Evolutionary conservation across 805 yeast species (phyloP).

Genomic region (Lachancea kluyveri): DNA sequence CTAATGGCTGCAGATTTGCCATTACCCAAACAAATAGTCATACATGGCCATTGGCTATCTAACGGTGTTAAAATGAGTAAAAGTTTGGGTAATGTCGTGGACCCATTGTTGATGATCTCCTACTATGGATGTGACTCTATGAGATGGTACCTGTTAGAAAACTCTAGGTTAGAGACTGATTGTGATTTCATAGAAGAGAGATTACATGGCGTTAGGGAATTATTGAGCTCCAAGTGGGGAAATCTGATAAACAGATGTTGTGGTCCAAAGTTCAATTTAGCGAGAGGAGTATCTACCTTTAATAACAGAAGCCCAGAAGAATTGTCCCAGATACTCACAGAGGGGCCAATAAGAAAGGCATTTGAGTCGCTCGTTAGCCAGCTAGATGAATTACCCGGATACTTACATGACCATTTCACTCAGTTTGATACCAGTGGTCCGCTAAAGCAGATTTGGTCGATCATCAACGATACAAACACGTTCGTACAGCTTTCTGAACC

Average conservation of each 20-base stretch:
- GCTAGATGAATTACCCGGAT: conserved; percentile 32
- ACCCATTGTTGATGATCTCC: conserved; percentile 63
- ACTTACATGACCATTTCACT: conserved; percentile 39
- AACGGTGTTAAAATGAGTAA: conserved; percentile 93
- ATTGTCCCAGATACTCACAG: conserved; percentile 14
- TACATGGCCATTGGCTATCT: conserved; percentile 92
- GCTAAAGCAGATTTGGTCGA: conserved; percentile 51
- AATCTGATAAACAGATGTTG: conserved; percentile 72
- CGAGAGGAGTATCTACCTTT: conserved; percentile 34
- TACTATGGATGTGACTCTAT: conserved; percentile 67
- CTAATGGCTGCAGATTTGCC: conserved; percentile 73
- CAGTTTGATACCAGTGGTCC: conserved; percentile 51
- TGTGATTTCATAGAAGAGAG: conserved; percentile 66
- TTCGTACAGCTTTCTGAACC: conserved; percentile 69
- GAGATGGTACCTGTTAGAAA: conserved; percentile 69
- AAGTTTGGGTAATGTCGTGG: conserved; percentile 88
- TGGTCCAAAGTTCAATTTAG: conserved; percentile 58
- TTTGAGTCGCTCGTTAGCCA: conserved; percentile 25
- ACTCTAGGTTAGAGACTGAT: conserved; percentile 70
- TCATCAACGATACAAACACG: conserved; percentile 54
- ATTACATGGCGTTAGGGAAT: conserved; percentile 48
- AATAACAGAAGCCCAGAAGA: conserved; percentile 8
- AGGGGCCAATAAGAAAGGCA: conserved; percentile 12
- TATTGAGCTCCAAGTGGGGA: conserved; percentile 75
- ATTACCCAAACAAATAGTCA: conserved; percentile 68